Evolutionary conservation across 495 filamentous ascomycete species (phyloP).

Genomic region (Podospora tetraspora): DNA sequence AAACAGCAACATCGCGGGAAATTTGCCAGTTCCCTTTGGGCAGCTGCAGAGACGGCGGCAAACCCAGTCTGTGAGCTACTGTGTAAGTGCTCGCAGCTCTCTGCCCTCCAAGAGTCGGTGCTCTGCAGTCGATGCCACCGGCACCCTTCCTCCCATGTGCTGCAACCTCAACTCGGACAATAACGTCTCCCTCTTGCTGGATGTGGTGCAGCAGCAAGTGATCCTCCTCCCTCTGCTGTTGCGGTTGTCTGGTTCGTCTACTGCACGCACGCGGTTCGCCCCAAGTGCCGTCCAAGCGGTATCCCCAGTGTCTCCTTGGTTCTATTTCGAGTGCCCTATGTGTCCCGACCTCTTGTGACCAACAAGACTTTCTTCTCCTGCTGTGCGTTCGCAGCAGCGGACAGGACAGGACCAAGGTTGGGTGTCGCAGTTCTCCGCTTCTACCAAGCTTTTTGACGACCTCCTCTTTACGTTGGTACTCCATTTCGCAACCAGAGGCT

Average conservation of each 20-base stretch:
- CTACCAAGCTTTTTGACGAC: not conserved
- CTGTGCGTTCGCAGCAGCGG: constrained; percentile 1
- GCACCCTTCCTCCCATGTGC: not conserved
- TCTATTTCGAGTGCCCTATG: not conserved
- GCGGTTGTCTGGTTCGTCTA: not conserved
- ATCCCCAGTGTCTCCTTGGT: not conserved
- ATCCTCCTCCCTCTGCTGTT: not conserved
- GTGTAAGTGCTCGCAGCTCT: constrained; percentile 5
- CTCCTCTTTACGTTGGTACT: not conserved
- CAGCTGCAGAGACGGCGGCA: constrained; percentile 3
- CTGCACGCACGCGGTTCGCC: not conserved
- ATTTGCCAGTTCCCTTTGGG: not conserved
- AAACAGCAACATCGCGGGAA: not conserved
- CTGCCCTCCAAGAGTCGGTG: not conserved
- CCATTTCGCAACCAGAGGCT: not conserved
- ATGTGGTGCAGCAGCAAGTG: not conserved
- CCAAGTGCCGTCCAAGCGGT: not conserved
- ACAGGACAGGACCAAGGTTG: not conserved
- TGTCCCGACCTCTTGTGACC: constrained; percentile 5
- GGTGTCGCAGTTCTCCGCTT: constrained; percentile 3
- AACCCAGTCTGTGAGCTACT: not conserved
- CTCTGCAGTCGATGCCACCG: not conserved
- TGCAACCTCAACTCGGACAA: constrained; percentile 8
- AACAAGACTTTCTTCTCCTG: not conserved
- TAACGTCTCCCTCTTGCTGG: not conserved